Evolutionary conservation across 2,329 filamentous ascomycete genomes (phyloP).

Genomic region (Dothistroma pini): DNA sequence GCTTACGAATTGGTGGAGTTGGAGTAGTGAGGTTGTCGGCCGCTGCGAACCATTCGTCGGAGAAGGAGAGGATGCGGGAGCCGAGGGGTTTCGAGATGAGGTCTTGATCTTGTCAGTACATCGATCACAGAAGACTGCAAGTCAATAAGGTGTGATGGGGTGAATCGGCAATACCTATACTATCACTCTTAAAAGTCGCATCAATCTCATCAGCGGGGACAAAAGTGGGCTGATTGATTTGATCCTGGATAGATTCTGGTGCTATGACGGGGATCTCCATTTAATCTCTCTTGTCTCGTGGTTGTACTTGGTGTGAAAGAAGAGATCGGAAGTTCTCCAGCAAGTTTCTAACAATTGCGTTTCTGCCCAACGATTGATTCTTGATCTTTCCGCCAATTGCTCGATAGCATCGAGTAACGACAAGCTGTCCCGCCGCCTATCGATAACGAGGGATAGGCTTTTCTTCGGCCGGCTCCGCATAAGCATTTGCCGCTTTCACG

Average conservation of each 20-base stretch:
- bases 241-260: slow-evolving; percentile 32
- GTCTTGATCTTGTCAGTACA: slow-evolving; percentile 33
- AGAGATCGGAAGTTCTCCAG: neutral
- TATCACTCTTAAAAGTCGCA: slow-evolving; percentile 52
- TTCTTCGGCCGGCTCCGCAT: slow-evolving; percentile 6
- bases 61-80: slow-evolving; percentile 53
- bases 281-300: neutral
- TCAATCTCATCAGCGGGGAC: slow-evolving; percentile 52
- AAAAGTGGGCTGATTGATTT: slow-evolving; percentile 24
- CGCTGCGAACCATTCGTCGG: slow-evolving; percentile 60
- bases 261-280: slow-evolving; percentile 14
- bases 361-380: neutral
- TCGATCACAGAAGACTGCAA: neutral
- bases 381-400: neutral
- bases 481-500: neutral
- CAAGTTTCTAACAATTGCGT: neutral
- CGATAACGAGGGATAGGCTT: neutral
- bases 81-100: slow-evolving; percentile 52
- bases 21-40: slow-evolving; percentile 58
- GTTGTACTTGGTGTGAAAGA: neutral
- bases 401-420: slow-evolving; percentile 11
- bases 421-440: neutral
- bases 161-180: slow-evolving; percentile 42
- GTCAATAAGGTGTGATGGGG: neutral
- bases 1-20: slow-evolving; percentile 53